Base-by-base conservation (phyloP, 2,329 filamentous ascomycete genomes). In the Aphanocladium album region DNA sequence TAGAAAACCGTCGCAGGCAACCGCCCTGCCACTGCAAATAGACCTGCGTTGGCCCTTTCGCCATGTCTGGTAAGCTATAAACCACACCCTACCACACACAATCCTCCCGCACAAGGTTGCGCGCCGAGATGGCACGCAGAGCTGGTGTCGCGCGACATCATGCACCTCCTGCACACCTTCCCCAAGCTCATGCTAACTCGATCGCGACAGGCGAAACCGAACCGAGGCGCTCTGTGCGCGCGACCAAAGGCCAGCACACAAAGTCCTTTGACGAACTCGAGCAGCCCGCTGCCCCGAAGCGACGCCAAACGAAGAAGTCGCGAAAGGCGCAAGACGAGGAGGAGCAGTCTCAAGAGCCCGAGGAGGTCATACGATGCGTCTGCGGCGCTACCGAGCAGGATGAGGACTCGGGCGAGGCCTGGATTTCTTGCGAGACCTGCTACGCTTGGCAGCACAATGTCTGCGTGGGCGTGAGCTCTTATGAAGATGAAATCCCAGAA, bases 391-490 rank as follows among this genome's bases (percentile, higher is more conserved):
- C 90, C 49, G 89, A 90, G 67, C 89, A 92, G 66, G 89, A 93
- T 62, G 90, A 93, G 67, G 90, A 96, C 67, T 88, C 90, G 16
- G 90, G 89, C 66, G 89, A 95, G 68, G 88, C 92, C 57, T 98
- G 96, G 92, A 96, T 99, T 69, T 91, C 90, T 63, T 99, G 95
- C 78, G 95, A 99, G 74, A 85, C 84, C 51, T 99, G 95, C 75
- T 86, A 86, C 53, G 93, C 89, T 46, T 99, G 95, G 95, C 95
- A 99, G 76, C 95, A 99, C 76, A 97, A 97, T 70, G 88, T 96
- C 64, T 99, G 95, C 72, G 91, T 99, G 80, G 91, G 91, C 57
- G 85, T 97, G 71, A 86, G 83, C 69, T 86, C 88, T 51, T 91
- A 90, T 67, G 85, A 88, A 35, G 89, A 93, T 62, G 86, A 93